phyloP scores from a whole-genome alignment of 768 basidiomycete genomes.

The Termitomyces sp. region DNA sequence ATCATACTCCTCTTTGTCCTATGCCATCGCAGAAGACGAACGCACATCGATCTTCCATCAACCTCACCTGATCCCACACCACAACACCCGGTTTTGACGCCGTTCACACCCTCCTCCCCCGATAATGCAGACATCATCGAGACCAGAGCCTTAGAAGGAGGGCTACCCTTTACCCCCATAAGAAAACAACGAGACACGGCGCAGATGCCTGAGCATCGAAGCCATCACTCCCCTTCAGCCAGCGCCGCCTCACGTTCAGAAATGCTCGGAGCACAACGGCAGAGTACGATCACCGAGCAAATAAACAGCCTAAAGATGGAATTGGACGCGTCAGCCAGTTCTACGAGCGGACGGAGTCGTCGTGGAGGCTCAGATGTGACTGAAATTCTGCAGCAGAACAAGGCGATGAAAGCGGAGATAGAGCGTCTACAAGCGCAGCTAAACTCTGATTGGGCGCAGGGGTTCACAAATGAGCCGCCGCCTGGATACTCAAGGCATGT shows the following conservation, averaged over 20 bases:
- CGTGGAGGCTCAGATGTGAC: background rate
- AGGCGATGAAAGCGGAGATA: conserved; percentile 12
- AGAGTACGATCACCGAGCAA: background rate
- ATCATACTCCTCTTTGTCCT: background rate
- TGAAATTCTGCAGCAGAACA: background rate
- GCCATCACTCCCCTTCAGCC: background rate
- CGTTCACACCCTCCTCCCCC: background rate
- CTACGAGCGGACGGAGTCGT: background rate
- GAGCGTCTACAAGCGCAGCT: conserved; percentile 8
- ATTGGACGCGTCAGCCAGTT: background rate
- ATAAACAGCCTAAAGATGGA: background rate
- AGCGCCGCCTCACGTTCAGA: background rate
- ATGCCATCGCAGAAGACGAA: background rate
- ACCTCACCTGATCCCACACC: background rate
- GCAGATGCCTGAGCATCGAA: background rate
- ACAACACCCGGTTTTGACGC: background rate
- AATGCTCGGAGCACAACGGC: background rate
- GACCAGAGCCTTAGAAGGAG: background rate
- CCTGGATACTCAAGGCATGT: conserved; percentile 10
- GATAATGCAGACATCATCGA: background rate
- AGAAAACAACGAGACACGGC: background rate
- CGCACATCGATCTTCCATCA: background rate
- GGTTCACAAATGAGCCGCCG: conserved; percentile 12
- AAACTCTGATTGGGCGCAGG: conserved; percentile 7
- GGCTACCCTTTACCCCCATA: background rate